Conservation (phyloP, 345 rosid genomes). For the Brassica rapa region DNA sequence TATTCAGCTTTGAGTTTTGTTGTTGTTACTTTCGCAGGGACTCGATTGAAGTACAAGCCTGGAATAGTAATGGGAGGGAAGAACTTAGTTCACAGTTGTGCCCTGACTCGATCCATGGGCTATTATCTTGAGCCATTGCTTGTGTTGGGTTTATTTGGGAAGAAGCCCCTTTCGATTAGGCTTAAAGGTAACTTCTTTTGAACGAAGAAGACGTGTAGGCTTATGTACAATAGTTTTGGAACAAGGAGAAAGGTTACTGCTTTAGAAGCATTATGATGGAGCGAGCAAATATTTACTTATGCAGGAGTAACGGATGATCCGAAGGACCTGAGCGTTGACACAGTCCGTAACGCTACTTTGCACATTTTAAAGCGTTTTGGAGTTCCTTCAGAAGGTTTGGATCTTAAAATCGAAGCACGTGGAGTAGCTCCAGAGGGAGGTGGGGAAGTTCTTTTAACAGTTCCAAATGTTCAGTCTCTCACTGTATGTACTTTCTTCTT, state of each 20-base stretch:
- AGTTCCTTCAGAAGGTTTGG: conserved; percentile 77
- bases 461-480: conserved; percentile 60
- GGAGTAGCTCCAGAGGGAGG: conserved; percentile 86
- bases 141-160: conserved; percentile 72
- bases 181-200: conserved; percentile 59
- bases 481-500: conserved; percentile 40
- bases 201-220: not conserved
- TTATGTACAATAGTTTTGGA: not conserved
- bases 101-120: conserved; percentile 72
- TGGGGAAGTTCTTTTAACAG: conserved; percentile 72
- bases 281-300: too few species aligned
- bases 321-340: conserved; percentile 80
- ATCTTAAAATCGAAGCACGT: conserved; percentile 69
- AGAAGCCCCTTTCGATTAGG: conserved; percentile 61
- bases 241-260: not conserved
- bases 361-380: conserved; percentile 51
- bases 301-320: conserved; percentile 86
- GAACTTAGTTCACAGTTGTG: conserved; percentile 67
- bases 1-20: not conserved
- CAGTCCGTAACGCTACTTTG: conserved; percentile 69
- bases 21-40: conserved; percentile 45
- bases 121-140: conserved; percentile 86
- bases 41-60: conserved; percentile 70
- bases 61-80: conserved; percentile 86
- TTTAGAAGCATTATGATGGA: not conserved